Evolutionary conservation across 2,329 filamentous ascomycete species (phyloP).

Genomic region (Chrysosphaeria jannelii): DNA sequence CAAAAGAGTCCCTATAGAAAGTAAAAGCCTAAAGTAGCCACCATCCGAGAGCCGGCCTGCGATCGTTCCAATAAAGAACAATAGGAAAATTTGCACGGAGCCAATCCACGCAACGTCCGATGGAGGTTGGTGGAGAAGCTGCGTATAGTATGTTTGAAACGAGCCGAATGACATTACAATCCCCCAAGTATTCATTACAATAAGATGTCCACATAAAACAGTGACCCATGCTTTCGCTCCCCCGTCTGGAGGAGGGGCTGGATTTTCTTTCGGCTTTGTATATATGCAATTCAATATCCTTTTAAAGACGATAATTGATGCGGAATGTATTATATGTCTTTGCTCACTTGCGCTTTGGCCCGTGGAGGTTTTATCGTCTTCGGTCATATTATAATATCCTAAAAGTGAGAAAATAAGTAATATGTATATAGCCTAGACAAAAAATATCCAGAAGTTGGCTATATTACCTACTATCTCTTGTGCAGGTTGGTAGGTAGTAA

Average conservation of each 20-base stretch:
- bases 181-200: constrained; percentile 22
- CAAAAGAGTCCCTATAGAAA: constrained; percentile 13
- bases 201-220: constrained; percentile 15
- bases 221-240: constrained; percentile 16
- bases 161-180: constrained; percentile 23
- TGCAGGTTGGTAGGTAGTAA: no score
- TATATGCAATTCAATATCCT: no score
- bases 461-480: no score
- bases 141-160: constrained; percentile 21
- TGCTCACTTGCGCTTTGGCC: no score
- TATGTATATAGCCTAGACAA: no score
- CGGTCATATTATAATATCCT: no score
- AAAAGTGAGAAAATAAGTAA: no score
- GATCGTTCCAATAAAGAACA: constrained; percentile 23
- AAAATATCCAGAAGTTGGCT: no score
- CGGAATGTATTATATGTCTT: no score
- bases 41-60: constrained; percentile 22
- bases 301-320: no score
- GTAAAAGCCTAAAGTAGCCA: constrained; percentile 17
- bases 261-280: no score
- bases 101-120: constrained; percentile 23
- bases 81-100: constrained; percentile 20
- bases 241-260: constrained; percentile 19
- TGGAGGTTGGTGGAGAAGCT: constrained; percentile 10
- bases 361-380: no score